Evolutionary conservation across 2,329 filamentous ascomycete genomes (phyloP).

Genomic region (Alternaria triticina): DNA sequence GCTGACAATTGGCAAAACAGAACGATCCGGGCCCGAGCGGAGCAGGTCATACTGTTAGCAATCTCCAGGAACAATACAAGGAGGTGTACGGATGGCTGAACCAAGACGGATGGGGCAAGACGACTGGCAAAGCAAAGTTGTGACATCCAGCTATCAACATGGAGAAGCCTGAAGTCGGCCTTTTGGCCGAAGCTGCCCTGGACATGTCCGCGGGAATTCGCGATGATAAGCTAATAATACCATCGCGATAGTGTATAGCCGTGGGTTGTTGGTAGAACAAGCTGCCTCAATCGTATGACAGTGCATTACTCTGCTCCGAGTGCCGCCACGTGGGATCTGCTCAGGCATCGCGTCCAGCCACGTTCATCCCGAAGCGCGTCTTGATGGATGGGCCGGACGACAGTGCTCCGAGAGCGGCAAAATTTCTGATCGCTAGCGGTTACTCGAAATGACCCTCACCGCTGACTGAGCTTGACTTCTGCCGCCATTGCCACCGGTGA

Average conservation of each 20-base stretch:
- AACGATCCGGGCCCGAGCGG: slow-evolving; percentile 62
- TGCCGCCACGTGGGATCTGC: neutral
- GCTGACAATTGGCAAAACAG: neutral
- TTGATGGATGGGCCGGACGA: slow-evolving; percentile 23
- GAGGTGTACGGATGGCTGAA: slow-evolving; percentile 59
- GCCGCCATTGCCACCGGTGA: slow-evolving; percentile 40
- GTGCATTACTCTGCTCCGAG: neutral
- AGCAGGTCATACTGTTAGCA: slow-evolving; percentile 56
- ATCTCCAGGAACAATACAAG: slow-evolving; percentile 49
- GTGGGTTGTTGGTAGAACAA: neutral
- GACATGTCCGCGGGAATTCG: neutral
- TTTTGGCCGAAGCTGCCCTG: neutral
- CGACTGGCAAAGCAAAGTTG: slow-evolving; percentile 30
- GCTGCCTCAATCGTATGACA: neutral
- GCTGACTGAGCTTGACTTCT: neutral
- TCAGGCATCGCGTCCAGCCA: neutral
- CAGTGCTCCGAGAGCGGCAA: slow-evolving; percentile 21
- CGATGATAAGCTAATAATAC: neutral
- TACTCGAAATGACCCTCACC: neutral
- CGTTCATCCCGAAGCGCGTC: neutral
- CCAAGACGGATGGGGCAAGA: slow-evolving; percentile 61
- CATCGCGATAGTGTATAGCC: neutral
- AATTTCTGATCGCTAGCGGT: slow-evolving; percentile 8
- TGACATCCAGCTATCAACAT: neutral
- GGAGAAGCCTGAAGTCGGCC: neutral